Conservation (phyloP, 31 red algal genomes). For the Endocladia muricata region DNA sequence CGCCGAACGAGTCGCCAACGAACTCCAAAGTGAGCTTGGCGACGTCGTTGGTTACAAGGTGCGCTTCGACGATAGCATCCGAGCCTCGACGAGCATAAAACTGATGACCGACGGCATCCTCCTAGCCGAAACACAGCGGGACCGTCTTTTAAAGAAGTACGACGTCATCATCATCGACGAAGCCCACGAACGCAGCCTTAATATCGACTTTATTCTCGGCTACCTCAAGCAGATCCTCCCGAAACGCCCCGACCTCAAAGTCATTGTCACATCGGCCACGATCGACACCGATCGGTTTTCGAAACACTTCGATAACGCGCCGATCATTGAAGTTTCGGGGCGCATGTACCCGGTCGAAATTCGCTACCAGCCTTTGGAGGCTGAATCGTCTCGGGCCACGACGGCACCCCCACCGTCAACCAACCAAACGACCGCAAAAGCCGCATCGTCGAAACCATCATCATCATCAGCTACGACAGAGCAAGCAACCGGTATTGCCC, state of each 20-base stretch:
- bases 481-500: slow-evolving; percentile 47
- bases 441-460: too few relatives aligned
- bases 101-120: slow-evolving; percentile 96
- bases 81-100: slow-evolving; percentile 60
- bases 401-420: slow-evolving; percentile 44
- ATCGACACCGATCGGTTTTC: slow-evolving; percentile 85
- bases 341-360: slow-evolving; percentile 90
- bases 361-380: slow-evolving; percentile 51
- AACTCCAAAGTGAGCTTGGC: slow-evolving; percentile 77
- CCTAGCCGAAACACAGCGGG: slow-evolving; percentile 83
- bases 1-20: slow-evolving; percentile 81
- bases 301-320: slow-evolving; percentile 82
- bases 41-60: slow-evolving; percentile 82
- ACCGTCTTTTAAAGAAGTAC: slow-evolving; percentile 62
- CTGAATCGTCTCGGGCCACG: slow-evolving; percentile 42
- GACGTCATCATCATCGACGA: slow-evolving; percentile 88
- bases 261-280: slow-evolving; percentile 86
- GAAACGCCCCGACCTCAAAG: slow-evolving; percentile 58
- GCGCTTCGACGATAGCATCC: slow-evolving; percentile 82
- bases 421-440: too few relatives aligned
- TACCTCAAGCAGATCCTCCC: slow-evolving; percentile 63
- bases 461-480: too few relatives aligned
- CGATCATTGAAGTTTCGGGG: slow-evolving; percentile 82
- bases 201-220: slow-evolving; percentile 91
- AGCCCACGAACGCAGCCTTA: slow-evolving; percentile 93